Evolutionary conservation across 495 filamentous ascomycete genomes (phyloP).

Genomic region (Penicillium daleae): DNA sequence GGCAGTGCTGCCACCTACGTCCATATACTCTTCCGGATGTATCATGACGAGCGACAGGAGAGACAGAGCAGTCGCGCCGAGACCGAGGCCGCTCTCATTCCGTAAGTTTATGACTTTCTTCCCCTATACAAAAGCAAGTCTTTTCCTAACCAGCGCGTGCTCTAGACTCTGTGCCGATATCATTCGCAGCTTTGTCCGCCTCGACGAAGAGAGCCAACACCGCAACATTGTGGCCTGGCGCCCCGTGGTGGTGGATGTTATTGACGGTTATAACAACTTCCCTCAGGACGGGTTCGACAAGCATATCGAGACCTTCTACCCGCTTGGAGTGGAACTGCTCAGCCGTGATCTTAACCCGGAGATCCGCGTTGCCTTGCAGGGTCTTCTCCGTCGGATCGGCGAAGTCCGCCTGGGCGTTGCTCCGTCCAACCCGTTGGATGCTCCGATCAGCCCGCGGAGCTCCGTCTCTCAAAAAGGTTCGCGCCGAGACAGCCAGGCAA

Average conservation of each 20-base stretch:
- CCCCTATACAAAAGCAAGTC: neutral
- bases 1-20: constrained; percentile 93
- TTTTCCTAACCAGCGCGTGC: constrained; percentile 16
- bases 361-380: constrained; percentile 74
- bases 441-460: constrained; percentile 51
- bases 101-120: constrained; percentile 53
- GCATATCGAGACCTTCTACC: constrained; percentile 82
- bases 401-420: constrained; percentile 76
- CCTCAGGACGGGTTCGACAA: constrained; percentile 79
- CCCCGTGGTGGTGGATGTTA: constrained; percentile 95
- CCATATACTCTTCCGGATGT: constrained; percentile 93
- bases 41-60: constrained; percentile 84
- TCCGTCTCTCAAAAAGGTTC: constrained; percentile 40
- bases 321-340: constrained; percentile 81
- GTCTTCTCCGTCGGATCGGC: constrained; percentile 75
- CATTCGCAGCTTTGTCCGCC: constrained; percentile 74
- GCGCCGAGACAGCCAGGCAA: constrained; percentile 34
- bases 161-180: constrained; percentile 84
- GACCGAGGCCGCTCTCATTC: constrained; percentile 89
- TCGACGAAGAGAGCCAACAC: constrained; percentile 94
- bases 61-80: constrained; percentile 74
- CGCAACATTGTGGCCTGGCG: constrained; percentile 96
- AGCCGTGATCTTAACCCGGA: constrained; percentile 79
- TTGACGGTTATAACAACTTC: constrained; percentile 92
- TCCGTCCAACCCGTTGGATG: constrained; percentile 38